Evolutionary conservation across 805 yeast species (phyloP).

Genomic region (Brettanomyces nanus): DNA sequence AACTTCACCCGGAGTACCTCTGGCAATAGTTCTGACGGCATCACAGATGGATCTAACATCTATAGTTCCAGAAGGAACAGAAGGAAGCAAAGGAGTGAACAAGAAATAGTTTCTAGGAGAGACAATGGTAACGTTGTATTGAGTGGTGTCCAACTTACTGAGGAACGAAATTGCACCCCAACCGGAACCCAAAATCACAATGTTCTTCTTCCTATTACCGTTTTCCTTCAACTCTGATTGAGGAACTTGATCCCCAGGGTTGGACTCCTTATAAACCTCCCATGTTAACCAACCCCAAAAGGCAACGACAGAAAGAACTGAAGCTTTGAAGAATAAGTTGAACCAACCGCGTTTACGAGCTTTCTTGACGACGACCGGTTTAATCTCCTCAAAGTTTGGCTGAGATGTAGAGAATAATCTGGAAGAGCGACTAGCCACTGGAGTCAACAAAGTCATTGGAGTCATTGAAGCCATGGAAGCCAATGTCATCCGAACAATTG

Average conservation of each 20-base stretch:
- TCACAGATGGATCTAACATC: slow-evolving; percentile 88
- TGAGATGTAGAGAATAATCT: no score
- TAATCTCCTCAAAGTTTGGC: no score
- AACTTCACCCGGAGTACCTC: slow-evolving; percentile 68
- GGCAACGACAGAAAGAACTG: slow-evolving; percentile 41
- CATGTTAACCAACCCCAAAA: slow-evolving; percentile 55
- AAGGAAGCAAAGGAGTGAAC: slow-evolving; percentile 93
- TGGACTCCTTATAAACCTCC: slow-evolving; percentile 52
- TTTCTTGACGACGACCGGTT: neutral
- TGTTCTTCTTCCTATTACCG: slow-evolving; percentile 60
- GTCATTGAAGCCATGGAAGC: no score
- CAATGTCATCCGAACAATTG: no score
- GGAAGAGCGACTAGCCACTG: no score
- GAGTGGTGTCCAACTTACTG: slow-evolving; percentile 75
- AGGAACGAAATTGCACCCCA: slow-evolving; percentile 90
- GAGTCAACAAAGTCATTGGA: no score
- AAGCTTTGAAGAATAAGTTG: slow-evolving; percentile 37
- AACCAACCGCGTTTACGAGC: slow-evolving; percentile 19
- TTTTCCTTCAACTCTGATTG: slow-evolving; percentile 38
- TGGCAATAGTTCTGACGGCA: slow-evolving; percentile 81
- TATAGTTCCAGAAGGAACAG: slow-evolving; percentile 90
- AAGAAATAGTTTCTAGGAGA: slow-evolving; percentile 94
- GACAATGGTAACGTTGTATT: slow-evolving; percentile 81
- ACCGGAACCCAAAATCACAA: slow-evolving; percentile 81
- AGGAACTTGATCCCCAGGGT: slow-evolving; percentile 52